Conservation (phyloP, 306 rosid genomes). For the Sphenostylis stenocarpa region DNA sequence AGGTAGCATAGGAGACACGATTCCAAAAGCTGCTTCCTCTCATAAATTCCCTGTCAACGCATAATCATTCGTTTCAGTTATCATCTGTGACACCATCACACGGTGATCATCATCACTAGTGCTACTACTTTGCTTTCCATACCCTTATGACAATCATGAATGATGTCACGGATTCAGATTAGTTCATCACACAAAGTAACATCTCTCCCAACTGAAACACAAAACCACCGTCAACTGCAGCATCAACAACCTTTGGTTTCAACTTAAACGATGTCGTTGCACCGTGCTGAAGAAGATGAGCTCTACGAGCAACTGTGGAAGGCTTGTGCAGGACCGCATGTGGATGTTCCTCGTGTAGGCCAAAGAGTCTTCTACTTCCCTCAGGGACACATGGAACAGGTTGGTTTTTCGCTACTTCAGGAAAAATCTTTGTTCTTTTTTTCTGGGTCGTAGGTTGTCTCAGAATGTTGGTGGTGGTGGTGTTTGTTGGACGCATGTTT, state of each 20-base stretch:
- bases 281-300: conserved; percentile 36
- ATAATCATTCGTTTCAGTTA: conserved; percentile 26
- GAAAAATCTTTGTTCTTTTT: neutral
- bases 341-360: conserved; percentile 57
- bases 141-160: neutral
- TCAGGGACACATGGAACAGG: conserved; percentile 92
- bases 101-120: neutral
- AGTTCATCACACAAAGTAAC: neutral
- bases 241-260: neutral
- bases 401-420: conserved; percentile 14
- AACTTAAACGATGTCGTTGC: neutral
- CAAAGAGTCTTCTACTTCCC: conserved; percentile 82
- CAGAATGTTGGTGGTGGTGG: neutral
- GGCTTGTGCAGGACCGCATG: conserved; percentile 84
- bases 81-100: conserved; percentile 11
- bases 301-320: conserved; percentile 78
- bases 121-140: neutral
- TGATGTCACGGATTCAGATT: conserved; percentile 6
- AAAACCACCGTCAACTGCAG: neutral
- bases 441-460: conserved; percentile 13
- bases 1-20: conserved; percentile 18
- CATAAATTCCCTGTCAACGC: conserved; percentile 22
- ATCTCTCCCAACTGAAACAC: neutral
- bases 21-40: conserved; percentile 27
- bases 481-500: neutral